These are phyloP conservation scores for Debaryomyces subglobosus DNA, from an alignment of 1,139 yeast species.

Conservation along the genomic window DNA sequence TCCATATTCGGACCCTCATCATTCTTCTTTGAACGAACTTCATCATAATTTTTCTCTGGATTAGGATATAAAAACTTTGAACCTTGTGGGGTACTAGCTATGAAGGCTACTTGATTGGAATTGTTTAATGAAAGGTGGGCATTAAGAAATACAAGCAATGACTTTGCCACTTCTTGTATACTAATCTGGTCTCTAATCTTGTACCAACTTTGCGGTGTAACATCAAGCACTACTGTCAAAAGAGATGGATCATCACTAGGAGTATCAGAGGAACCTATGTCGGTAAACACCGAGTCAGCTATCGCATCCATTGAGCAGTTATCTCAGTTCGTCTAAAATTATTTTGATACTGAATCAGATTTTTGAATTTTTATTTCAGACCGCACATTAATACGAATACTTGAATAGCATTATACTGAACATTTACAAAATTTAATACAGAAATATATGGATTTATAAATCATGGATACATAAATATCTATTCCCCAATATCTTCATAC, in stretches of 20 bases:
- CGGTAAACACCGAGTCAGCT: slow-evolving; percentile 65
- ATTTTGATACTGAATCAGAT: background rate
- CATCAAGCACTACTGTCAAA: slow-evolving; percentile 75
- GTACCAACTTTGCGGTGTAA: slow-evolving; percentile 80
- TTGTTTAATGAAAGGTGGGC: slow-evolving; percentile 87
- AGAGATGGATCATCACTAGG: slow-evolving; percentile 75
- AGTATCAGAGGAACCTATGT: slow-evolving; percentile 35
- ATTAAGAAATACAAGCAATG: slow-evolving; percentile 72
- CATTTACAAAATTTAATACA: background rate
- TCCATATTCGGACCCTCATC: background rate
- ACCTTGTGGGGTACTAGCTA: slow-evolving; percentile 75
- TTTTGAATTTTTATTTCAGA: background rate
- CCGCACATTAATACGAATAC: background rate
- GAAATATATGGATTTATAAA: background rate
- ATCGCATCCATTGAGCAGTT: slow-evolving; percentile 65
- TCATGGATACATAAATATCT: slow-evolving; percentile 6
- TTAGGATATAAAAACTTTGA: slow-evolving; percentile 75
- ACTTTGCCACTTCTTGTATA: slow-evolving; percentile 57
- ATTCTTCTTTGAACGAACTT: slow-evolving; percentile 10
- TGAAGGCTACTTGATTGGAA: slow-evolving; percentile 81
- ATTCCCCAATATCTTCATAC: slow-evolving; percentile 88
- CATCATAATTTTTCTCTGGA: slow-evolving; percentile 30
- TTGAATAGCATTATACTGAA: background rate
- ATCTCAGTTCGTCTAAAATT: background rate
- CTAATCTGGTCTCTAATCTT: slow-evolving; percentile 47